Evolutionary conservation across 2,329 filamentous ascomycete species (phyloP), one percentile per base, ranked within the genome.

Genomic region (Aspergillus sp.): DNA sequence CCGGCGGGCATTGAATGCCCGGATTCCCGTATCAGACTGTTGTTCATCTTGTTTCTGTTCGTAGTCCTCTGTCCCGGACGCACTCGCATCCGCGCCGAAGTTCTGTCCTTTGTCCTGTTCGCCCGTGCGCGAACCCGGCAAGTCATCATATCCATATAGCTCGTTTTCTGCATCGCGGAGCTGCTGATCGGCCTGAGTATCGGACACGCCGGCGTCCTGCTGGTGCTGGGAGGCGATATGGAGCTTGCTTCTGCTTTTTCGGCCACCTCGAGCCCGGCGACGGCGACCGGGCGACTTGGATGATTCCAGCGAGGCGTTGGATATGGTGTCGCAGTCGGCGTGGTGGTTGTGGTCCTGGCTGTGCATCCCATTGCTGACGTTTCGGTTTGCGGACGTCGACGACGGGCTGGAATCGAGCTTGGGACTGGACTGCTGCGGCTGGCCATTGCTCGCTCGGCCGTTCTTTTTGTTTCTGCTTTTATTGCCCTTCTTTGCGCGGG

Each of bases 1-100:
- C 24, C 24, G 24, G 24, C 24, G 24, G 24, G 14, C 11, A 26
- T 26, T 26, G 14, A 26, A 26, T 26, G 24, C 24, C 14, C 24
- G 24, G 24, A 26, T 26, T 6, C 24, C 24, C 24, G 24, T 26
- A 2, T 26, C n/a, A 13, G 11, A 26, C 11, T 11, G 24, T 26
- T 26, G 24, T 13, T 26, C 14, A 26, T 7, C 24, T 3, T 26
- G 5, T 26, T 26, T 26, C 14, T 26, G 24, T 7, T 26, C 11
- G 24, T 3, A 13, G n/a, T 26, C 11, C 11, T 13, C 24, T 26
- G 24, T 24, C 22, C 8, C 22, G 2, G 22, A 24, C 22, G 2
- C 22, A 8, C n/a, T 2, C 22, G 8, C 22, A 24, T n/a, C n/a
- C 22, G n/a, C 24, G 24, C 14, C 24, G 24, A 13, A 13, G 14